These are phyloP conservation scores for Fraxinus anomala DNA, from an alignment of 257 asterid genomes.

Conservation along the genomic window DNA sequence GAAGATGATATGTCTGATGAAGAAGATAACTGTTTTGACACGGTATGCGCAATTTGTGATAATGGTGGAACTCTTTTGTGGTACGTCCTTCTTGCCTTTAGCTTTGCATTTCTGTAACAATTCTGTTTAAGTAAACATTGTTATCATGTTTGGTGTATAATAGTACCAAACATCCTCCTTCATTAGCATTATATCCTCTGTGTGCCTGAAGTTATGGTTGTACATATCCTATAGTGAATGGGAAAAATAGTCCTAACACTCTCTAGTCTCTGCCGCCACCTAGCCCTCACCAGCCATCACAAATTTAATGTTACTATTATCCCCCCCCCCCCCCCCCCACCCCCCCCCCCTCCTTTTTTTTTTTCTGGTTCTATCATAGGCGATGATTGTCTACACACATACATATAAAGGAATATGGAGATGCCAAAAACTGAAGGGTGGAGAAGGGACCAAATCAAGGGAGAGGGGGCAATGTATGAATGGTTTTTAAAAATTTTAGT, in stretches of 20 bases:
- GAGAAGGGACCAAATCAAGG: background rate
- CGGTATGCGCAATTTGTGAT: slow-evolving; percentile 76
- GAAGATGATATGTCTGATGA: slow-evolving; percentile 48
- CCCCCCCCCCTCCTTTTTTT: background rate
- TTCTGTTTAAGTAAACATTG: background rate
- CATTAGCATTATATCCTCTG: slow-evolving; percentile 8
- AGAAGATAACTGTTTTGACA: slow-evolving; percentile 56
- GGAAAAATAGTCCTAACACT: background rate
- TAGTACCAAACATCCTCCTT: background rate
- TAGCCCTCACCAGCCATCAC: background rate
- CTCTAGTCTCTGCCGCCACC: background rate
- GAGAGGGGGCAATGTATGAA: background rate
- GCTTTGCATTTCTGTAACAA: background rate
- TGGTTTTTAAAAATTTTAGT: background rate
- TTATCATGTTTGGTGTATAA: background rate
- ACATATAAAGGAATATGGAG: background rate
- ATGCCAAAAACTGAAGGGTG: background rate
- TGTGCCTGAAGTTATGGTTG: slow-evolving; percentile 12
- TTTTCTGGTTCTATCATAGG: background rate
- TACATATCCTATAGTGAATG: background rate
- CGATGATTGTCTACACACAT: background rate
- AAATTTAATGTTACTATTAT: background rate
- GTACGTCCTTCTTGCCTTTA: slow-evolving; percentile 39
- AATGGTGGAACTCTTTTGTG: slow-evolving; percentile 61
- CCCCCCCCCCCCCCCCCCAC: background rate